Percentiles rank a stretch among this genome's conserved stretches.
phyloP scores from a whole-genome alignment of 2,329 filamentous ascomycete genomes.

The Hypomyces perniciosus region DNA sequence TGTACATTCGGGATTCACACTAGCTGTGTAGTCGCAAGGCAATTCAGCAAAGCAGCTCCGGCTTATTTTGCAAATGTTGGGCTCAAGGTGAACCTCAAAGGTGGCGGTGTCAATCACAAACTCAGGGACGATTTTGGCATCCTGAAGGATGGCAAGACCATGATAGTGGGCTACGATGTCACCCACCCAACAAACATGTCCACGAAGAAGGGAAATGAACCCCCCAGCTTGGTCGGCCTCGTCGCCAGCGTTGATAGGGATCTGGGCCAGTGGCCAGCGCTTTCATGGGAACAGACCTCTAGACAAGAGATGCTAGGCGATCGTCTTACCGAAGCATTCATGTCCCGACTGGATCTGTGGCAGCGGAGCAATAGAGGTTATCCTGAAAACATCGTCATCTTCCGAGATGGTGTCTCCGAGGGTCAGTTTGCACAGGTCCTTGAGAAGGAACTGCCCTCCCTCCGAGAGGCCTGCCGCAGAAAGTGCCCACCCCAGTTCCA shows the following conservation, averaged over 20 bases:
- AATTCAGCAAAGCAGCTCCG: slow-evolving; percentile 28
- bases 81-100: slow-evolving; percentile 78
- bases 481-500: slow-evolving; percentile 48
- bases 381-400: slow-evolving; percentile 74
- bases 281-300: slow-evolving; percentile 60
- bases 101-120: slow-evolving; percentile 66
- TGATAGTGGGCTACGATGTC: slow-evolving; percentile 84
- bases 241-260: slow-evolving; percentile 67
- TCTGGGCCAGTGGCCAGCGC: slow-evolving; percentile 73
- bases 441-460: slow-evolving; percentile 58
- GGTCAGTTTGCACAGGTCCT: slow-evolving; percentile 71
- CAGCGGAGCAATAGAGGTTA: slow-evolving; percentile 48
- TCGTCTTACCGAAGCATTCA: slow-evolving; percentile 53
- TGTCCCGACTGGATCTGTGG: slow-evolving; percentile 62
- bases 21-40: slow-evolving; percentile 50
- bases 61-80: slow-evolving; percentile 63
- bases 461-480: slow-evolving; percentile 57
- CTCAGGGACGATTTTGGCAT: slow-evolving; percentile 54
- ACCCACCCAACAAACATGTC: slow-evolving; percentile 69
- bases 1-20: slow-evolving; percentile 61
- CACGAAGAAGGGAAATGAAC: slow-evolving; percentile 21
- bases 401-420: slow-evolving; percentile 85
- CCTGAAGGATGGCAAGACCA: slow-evolving; percentile 63
- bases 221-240: slow-evolving; percentile 74
- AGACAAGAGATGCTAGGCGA: slow-evolving; percentile 66